Percentiles rank a stretch among this genome's conserved stretches.
phyloP scores from a whole-genome alignment of 257 asterid species.

The Fraxinus excelsior region DNA sequence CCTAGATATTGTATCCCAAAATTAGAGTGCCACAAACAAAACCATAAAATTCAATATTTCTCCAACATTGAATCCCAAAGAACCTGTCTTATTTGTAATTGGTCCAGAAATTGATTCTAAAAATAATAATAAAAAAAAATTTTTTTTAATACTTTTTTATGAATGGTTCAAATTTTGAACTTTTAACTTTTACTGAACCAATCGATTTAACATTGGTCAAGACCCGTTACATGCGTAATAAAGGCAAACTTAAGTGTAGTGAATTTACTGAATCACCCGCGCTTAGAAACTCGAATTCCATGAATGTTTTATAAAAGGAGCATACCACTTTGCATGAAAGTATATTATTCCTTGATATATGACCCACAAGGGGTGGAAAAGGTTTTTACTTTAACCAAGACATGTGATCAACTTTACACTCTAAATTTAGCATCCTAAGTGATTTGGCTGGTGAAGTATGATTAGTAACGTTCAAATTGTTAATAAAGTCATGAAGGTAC shows the following conservation, averaged over 20 bases:
- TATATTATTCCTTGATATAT: background rate
- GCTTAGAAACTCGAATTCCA: background rate
- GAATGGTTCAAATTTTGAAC: too few species aligned
- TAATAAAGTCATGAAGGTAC: too few species aligned
- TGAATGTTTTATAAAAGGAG: background rate
- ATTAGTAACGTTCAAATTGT: background rate
- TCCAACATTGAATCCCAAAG: too few species aligned
- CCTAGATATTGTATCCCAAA: background rate
- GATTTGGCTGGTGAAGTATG: background rate
- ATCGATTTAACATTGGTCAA: background rate
- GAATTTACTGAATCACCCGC: background rate
- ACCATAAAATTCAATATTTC: too few species aligned
- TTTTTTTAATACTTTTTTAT: too few species aligned
- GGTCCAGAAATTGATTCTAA: too few species aligned
- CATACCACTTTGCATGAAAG: background rate
- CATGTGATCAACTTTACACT: background rate
- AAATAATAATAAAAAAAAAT: too few species aligned
- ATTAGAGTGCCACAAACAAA: too few species aligned
- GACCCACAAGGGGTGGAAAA: constrained; percentile 1
- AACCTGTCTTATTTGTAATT: too few species aligned
- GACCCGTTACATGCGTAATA: background rate
- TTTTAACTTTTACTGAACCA: too few species aligned
- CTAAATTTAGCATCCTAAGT: background rate
- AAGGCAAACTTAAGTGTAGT: background rate
- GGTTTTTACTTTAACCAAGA: background rate